These are phyloP conservation scores for Simplicillium sp. DNA, from an alignment of 2,329 filamentous ascomycete species.

Conservation along the genomic window DNA sequence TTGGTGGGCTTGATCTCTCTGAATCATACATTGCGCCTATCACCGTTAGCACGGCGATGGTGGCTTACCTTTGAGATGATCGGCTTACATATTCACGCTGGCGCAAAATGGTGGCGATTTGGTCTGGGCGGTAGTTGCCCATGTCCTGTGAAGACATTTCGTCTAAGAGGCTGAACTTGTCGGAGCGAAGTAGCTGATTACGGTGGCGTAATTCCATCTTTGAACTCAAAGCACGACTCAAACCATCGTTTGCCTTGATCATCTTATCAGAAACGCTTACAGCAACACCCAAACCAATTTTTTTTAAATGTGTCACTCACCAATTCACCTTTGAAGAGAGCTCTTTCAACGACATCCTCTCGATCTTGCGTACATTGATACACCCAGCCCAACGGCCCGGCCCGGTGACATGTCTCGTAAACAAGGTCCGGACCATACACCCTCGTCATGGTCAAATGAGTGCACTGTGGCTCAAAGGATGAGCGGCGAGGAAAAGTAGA, in stretches of 20 bases:
- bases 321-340: slow-evolving; percentile 13
- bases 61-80: background rate
- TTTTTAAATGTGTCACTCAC: slow-evolving; percentile 2
- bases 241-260: background rate
- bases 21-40: slow-evolving; percentile 23
- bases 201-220: slow-evolving; percentile 21
- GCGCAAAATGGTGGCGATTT: slow-evolving; percentile 35
- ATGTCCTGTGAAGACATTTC: slow-evolving; percentile 34
- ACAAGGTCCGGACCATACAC: slow-evolving; percentile 42
- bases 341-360: slow-evolving; percentile 27
- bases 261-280: slow-evolving; percentile 11
- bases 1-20: slow-evolving; percentile 15
- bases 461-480: slow-evolving; percentile 38
- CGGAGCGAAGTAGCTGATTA: slow-evolving; percentile 29
- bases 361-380: slow-evolving; percentile 64
- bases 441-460: slow-evolving; percentile 59
- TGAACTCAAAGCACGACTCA: slow-evolving; percentile 1
- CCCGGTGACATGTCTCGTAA: slow-evolving; percentile 50
- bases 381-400: slow-evolving; percentile 57
- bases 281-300: too few relatives aligned
- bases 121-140: slow-evolving; percentile 32
- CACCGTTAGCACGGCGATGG: slow-evolving; percentile 4
- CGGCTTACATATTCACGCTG: slow-evolving; percentile 39
- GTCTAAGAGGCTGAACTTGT: slow-evolving; percentile 33
- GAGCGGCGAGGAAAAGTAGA: background rate